Conservation (phyloP, 768 basidiomycete species). For the Hemileccinum rubropunctum region DNA sequence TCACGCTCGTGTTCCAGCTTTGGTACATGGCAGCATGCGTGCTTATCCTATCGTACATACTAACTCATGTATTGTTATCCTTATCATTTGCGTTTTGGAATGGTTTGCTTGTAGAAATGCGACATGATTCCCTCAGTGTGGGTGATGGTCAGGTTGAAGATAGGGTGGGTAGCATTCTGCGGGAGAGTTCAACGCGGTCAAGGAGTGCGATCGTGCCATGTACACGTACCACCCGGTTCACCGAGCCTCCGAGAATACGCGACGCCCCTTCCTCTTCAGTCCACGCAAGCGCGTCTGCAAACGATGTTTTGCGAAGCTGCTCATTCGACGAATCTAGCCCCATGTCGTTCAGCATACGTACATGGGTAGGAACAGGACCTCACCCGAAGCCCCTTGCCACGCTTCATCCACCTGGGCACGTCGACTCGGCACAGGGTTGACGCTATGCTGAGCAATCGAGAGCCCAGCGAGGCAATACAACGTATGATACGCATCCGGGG, state of each 20-base stretch:
- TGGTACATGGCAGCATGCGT: background rate
- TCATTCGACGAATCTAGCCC: constrained; percentile 22
- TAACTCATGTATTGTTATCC: background rate
- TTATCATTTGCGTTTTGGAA: constrained; percentile 35
- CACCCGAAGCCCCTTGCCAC: constrained; percentile 37
- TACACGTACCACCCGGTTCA: constrained; percentile 58
- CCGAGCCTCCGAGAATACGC: constrained; percentile 54
- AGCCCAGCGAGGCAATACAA: constrained; percentile 90
- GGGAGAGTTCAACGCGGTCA: background rate
- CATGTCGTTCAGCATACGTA: constrained; percentile 8
- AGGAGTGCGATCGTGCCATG: background rate
- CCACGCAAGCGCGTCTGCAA: constrained; percentile 60
- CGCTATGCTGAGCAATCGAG: constrained; percentile 81
- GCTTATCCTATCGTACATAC: constrained; percentile 1
- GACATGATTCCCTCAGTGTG: constrained; percentile 65
- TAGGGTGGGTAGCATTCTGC: constrained; percentile 79
- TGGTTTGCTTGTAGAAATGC: constrained; percentile 65
- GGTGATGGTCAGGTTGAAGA: constrained; percentile 73
- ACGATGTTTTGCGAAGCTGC: constrained; percentile 44
- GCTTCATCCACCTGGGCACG: constrained; percentile 31
- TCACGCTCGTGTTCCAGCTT: background rate
- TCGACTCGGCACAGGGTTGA: constrained; percentile 46
- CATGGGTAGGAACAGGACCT: background rate
- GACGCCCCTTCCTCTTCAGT: constrained; percentile 60
- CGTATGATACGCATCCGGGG: constrained; percentile 95